These are phyloP conservation scores for Aspergillus sp. DNA, from an alignment of 2,329 filamentous ascomycete genomes.

Conservation along the genomic window DNA sequence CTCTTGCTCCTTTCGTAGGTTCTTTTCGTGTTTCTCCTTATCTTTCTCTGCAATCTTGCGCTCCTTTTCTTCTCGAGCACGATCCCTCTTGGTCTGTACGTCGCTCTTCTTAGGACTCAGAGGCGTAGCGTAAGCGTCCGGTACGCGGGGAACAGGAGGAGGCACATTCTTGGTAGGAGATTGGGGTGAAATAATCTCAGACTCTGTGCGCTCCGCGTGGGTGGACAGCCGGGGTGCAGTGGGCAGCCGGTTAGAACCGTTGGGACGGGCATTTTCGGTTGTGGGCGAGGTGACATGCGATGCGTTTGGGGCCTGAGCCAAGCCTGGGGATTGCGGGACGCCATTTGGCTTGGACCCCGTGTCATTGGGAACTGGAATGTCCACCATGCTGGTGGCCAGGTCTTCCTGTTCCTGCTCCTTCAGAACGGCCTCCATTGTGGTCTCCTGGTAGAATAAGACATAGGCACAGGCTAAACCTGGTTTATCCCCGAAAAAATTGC, in stretches of 20 bases:
- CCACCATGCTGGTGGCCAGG: constrained; percentile 29
- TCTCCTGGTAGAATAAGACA: constrained; percentile 96
- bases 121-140: constrained; percentile 24
- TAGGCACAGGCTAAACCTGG: constrained; percentile 89
- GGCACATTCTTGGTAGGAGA: constrained; percentile 9
- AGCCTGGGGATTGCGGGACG: constrained; percentile 19
- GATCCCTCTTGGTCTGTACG: constrained; percentile 61
- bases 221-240: constrained; percentile 43
- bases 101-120: constrained; percentile 53
- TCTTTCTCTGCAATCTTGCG: constrained; percentile 42
- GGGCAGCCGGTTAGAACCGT: constrained; percentile 15
- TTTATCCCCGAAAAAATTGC: constrained; percentile 94
- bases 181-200: constrained; percentile 6
- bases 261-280: constrained; percentile 22
- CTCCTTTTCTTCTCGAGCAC: constrained; percentile 50
- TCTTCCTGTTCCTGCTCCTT: constrained; percentile 80
- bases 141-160: constrained; percentile 18
- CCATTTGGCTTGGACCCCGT: constrained; percentile 24
- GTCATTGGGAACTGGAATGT: constrained; percentile 41
- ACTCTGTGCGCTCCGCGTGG: constrained; percentile 24
- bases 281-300: constrained; percentile 27
- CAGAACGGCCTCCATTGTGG: constrained; percentile 57
- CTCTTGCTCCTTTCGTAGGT: constrained; percentile 52
- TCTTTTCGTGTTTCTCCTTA: constrained; percentile 47
- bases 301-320: constrained; percentile 35